Percentiles rank a stretch among this genome's conserved stretches.
Evolutionary conservation across 805 yeast species (phyloP).

Genomic region (Blastobotrys parvus): DNA sequence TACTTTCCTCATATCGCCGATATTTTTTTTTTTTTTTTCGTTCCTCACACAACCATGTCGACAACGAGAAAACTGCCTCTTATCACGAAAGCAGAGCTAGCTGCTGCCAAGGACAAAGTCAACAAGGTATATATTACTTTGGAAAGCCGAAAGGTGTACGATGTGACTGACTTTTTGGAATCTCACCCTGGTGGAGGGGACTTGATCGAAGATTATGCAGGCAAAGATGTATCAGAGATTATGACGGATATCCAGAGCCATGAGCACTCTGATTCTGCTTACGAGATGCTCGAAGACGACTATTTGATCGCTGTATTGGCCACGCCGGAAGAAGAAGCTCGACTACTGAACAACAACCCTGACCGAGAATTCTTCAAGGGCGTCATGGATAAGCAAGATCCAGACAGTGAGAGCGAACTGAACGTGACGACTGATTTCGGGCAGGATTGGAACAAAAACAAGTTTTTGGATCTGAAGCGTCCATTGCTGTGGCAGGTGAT

Average conservation of each 20-base stretch:
- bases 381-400: slow-evolving; percentile 24
- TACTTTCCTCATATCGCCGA: too few relatives aligned
- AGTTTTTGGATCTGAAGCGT: slow-evolving; percentile 75
- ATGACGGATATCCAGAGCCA: slow-evolving; percentile 68
- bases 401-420: slow-evolving; percentile 67
- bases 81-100: slow-evolving; percentile 45
- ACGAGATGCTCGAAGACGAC: slow-evolving; percentile 75
- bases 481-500: slow-evolving; percentile 80
- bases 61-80: slow-evolving; percentile 38
- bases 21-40: not conserved
- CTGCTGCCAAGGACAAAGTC: slow-evolving; percentile 38
- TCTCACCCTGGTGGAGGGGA: slow-evolving; percentile 69
- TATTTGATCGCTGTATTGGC: slow-evolving; percentile 79
- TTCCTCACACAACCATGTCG: not conserved
- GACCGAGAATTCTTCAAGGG: slow-evolving; percentile 19
- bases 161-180: slow-evolving; percentile 64
- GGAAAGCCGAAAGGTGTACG: slow-evolving; percentile 70
- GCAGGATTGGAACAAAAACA: slow-evolving; percentile 65
- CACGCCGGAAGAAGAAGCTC: slow-evolving; percentile 65
- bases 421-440: slow-evolving; percentile 70
- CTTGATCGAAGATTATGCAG: slow-evolving; percentile 36
- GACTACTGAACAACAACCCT: slow-evolving; percentile 52
- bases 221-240: slow-evolving; percentile 49
- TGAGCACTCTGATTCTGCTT: slow-evolving; percentile 76
- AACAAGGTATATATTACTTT: slow-evolving; percentile 61